Evolutionary conservation across 768 basidiomycete genomes (phyloP).

Genomic region (Tylopilus plumbeoviolaceoides): DNA sequence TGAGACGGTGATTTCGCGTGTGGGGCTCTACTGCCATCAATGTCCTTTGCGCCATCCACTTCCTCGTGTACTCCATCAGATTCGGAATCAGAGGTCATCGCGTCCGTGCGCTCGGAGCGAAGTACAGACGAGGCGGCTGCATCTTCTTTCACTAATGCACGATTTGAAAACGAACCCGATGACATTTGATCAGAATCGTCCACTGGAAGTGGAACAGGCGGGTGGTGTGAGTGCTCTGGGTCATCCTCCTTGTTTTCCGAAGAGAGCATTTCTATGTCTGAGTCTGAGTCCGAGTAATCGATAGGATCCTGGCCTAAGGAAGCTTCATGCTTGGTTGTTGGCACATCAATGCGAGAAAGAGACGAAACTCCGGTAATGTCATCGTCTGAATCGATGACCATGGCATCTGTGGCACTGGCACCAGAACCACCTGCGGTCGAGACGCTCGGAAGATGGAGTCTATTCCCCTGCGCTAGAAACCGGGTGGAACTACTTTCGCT

Average conservation of each 20-base stretch:
- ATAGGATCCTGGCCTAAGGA: not conserved
- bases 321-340: not conserved
- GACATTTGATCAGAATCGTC: not conserved
- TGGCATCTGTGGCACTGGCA: constrained; percentile 15
- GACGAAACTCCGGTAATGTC: not conserved
- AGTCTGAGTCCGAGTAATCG: constrained; percentile 9
- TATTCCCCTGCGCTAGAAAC: not conserved
- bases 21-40: not conserved
- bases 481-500: not conserved
- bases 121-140: not conserved
- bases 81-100: constrained; percentile 9
- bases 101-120: not conserved
- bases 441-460: not conserved
- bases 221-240: not conserved
- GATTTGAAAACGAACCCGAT: not conserved
- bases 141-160: not conserved
- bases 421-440: constrained; percentile 6
- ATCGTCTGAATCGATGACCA: constrained; percentile 22
- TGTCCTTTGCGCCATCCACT: not conserved
- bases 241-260: constrained; percentile 2
- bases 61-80: not conserved
- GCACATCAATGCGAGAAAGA: not conserved
- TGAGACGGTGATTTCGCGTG: not conserved
- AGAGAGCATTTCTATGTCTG: constrained; percentile 12
- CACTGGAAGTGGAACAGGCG: not conserved